Evolutionary conservation across 257 asterid genomes (phyloP).

Genomic region (Agastache rugosa): DNA sequence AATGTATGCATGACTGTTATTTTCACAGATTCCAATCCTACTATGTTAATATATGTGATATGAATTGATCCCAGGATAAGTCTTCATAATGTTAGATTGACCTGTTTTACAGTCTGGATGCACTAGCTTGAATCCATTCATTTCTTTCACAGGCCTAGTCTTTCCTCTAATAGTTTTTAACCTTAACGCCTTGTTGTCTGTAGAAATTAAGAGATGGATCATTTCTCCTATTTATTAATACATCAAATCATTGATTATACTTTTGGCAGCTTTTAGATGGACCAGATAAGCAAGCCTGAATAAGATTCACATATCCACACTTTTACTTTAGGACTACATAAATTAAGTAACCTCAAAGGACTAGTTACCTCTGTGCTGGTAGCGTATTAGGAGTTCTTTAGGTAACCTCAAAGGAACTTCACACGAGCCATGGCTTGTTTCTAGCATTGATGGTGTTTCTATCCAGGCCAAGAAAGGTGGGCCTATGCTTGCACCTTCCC

Average conservation of each 20-base stretch:
- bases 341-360: not conserved
- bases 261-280: constrained; percentile 2
- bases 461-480: not conserved
- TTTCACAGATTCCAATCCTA: constrained; percentile 3
- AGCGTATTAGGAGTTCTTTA: not conserved
- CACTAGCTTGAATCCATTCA: not conserved
- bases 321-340: not conserved
- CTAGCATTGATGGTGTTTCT: too few relatives aligned
- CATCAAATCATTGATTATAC: not conserved
- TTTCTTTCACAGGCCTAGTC: constrained; percentile 1
- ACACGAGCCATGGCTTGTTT: not conserved
- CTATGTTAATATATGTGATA: constrained; percentile 7
- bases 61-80: not conserved
- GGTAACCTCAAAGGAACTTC: not conserved
- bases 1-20: not conserved
- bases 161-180: not conserved
- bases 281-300: not conserved
- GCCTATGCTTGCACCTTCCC: not conserved
- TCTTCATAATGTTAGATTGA: constrained; percentile 9
- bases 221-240: not conserved
- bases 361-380: not conserved
- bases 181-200: not conserved
- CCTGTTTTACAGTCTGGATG: constrained; percentile 1
- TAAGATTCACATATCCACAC: not conserved
- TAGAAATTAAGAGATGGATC: not conserved